A percentile compares a stretch with the other conserved stretches of the same genome.
Conservation (phyloP, 352 stramenopile genomes). For the Lagenidium sp. region DNA sequence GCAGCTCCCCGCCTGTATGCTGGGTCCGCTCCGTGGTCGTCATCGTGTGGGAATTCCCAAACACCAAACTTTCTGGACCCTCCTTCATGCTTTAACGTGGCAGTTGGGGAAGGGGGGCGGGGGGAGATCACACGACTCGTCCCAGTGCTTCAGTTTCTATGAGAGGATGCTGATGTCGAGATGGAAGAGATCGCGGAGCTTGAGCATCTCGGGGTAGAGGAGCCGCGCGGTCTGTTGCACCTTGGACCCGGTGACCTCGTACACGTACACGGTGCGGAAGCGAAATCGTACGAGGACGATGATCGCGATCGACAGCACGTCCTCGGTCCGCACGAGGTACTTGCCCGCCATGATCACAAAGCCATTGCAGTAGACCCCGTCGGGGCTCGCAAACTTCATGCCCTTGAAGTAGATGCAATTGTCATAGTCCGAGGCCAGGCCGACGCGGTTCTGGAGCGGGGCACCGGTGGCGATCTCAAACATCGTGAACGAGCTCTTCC, state of each 20-base stretch:
- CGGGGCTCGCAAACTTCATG: constrained; percentile 20
- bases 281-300: constrained; percentile 31
- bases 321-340: constrained; percentile 33
- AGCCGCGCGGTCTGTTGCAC: constrained; percentile 25
- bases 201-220: constrained; percentile 26
- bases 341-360: constrained; percentile 46
- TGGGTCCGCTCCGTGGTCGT: constrained; percentile 13
- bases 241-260: constrained; percentile 18
- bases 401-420: constrained; percentile 29
- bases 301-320: constrained; percentile 25
- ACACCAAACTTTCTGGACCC: too few relatives aligned
- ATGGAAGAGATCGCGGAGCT: constrained; percentile 15
- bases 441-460: constrained; percentile 8
- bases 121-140: too few relatives aligned
- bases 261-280: constrained; percentile 36
- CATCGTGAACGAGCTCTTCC: constrained; percentile 4
- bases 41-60: too few relatives aligned
- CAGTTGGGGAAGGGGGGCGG: too few relatives aligned
- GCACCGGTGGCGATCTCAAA: constrained; percentile 14
- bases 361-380: constrained; percentile 51
- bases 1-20: constrained; percentile 32
- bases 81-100: too few relatives aligned
- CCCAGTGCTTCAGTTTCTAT: too few relatives aligned
- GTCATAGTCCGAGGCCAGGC: constrained; percentile 29
- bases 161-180: constrained; percentile 21